A percentile compares a stretch with the other conserved stretches of the same genome.
These are phyloP conservation scores for Papiliotrema nemorosa DNA, from an alignment of 1,284 basidiomycete genomes.

Conservation along the genomic window DNA sequence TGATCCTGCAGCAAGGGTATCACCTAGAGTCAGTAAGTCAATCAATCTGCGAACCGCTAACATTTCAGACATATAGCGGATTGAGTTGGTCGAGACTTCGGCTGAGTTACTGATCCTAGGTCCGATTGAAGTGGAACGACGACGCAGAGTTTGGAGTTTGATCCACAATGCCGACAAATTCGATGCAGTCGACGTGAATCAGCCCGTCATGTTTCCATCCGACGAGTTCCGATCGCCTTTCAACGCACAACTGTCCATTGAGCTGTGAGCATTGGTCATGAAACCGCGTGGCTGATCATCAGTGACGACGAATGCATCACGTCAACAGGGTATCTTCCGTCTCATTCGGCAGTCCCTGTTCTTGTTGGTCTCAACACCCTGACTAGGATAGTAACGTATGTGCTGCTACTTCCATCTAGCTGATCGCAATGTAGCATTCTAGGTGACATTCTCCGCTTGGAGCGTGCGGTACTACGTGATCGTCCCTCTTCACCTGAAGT, in stretches of 20 bases:
- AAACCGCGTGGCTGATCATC: not conserved
- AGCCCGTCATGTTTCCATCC: constrained; percentile 21
- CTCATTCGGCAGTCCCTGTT: constrained; percentile 15
- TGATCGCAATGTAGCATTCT: constrained; percentile 12
- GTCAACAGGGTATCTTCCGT: constrained; percentile 13
- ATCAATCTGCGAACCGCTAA: not conserved
- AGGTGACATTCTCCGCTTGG: constrained; percentile 22
- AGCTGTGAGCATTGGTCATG: constrained; percentile 15
- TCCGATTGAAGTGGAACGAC: constrained; percentile 25
- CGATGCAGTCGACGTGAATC: constrained; percentile 17
- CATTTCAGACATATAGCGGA: not conserved
- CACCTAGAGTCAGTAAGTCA: not conserved
- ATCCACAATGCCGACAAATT: constrained; percentile 33
- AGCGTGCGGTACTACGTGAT: constrained; percentile 18
- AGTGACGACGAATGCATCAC: constrained; percentile 24
- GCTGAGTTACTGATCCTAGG: constrained; percentile 3
- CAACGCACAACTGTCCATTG: constrained; percentile 18
- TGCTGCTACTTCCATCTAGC: not conserved
- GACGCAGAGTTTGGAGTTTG: constrained; percentile 23
- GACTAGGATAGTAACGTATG: constrained; percentile 20
- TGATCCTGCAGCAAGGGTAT: not conserved
- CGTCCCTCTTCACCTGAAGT: constrained; percentile 20
- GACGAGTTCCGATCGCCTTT: constrained; percentile 25
- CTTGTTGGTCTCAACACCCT: constrained; percentile 25
- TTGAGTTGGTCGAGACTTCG: not conserved